Percentiles rank a stretch among this genome's conserved stretches.
Conservation (phyloP, 352 stramenopile genomes). For the Globisporangium viniferum region DNA sequence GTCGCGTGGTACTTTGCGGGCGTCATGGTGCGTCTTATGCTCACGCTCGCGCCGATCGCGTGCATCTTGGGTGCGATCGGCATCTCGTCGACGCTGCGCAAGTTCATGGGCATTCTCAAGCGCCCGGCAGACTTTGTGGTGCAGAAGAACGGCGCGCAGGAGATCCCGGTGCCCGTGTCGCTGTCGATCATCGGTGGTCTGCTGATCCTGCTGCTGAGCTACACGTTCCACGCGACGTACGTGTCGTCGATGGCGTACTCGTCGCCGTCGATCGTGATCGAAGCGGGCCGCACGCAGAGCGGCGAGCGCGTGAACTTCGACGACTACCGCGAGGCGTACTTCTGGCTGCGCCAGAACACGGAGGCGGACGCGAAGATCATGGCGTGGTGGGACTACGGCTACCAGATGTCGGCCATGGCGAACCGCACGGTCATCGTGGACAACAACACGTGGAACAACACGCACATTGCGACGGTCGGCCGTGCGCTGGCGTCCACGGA, state of each 20-base stretch:
- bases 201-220: slow-evolving; percentile 80
- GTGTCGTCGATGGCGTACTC: slow-evolving; percentile 91
- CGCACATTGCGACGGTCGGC: slow-evolving; percentile 94
- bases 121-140: slow-evolving; percentile 51
- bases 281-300: slow-evolving; percentile 62
- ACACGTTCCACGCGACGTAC: slow-evolving; percentile 86
- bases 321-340: slow-evolving; percentile 97
- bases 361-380: slow-evolving; percentile 85
- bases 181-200: slow-evolving; percentile 58
- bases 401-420: slow-evolving; percentile 91
- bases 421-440: slow-evolving; percentile 90
- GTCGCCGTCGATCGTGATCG: slow-evolving; percentile 91
- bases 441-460: slow-evolving; percentile 98
- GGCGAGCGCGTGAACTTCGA: slow-evolving; percentile 91
- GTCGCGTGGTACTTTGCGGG: slow-evolving; percentile 92
- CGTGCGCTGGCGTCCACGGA: slow-evolving; percentile 81
- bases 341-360: slow-evolving; percentile 89
- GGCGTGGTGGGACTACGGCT: slow-evolving; percentile 92
- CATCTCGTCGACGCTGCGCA: slow-evolving; percentile 76
- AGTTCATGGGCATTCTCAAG: slow-evolving; percentile 71
- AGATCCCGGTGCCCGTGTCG: slow-evolving; percentile 56
- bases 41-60: slow-evolving; percentile 90
- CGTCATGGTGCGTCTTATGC: slow-evolving; percentile 92
- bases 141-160: slow-evolving; percentile 53
- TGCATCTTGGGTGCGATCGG: slow-evolving; percentile 88